Base-by-base conservation (phyloP, 2,329 filamentous ascomycete species). In the Trichoderma aggressivum region DNA sequence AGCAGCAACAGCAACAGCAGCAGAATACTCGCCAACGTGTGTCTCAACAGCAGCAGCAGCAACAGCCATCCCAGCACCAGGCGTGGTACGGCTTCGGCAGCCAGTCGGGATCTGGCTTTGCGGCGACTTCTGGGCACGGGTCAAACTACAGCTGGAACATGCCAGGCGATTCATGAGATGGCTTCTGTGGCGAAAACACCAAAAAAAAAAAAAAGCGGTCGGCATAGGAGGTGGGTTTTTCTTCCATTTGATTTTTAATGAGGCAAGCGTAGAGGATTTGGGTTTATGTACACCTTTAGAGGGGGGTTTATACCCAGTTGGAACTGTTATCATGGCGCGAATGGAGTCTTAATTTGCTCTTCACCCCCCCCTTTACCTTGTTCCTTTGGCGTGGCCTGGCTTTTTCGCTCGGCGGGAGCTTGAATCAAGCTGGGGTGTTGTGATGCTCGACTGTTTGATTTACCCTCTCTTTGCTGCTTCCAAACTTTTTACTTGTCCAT, bases 61-160 rank as follows among this genome's bases (percentile, higher is more conserved):
- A 67, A 6, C 71, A 72, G 16, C 69, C 64, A 71, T 75, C 16
- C 71, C 74, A 64, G 68, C 74, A 71, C 50, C 53, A 43, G 30
- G 65, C 70, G 59, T 79, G 78, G 78, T 78, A 78, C 39, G 59
- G 39, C 58, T 79, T 76, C n/a, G 76, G 76, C 67, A 73, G 74
- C 36, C 71, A 73, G 0, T 73, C 73, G 30, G 75, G 53, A 59
- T 63, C 26, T 36, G 74, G 76, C 12, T 74, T 75, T 69, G 58
- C 73, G 12, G 24, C 58, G 30, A 43, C 73, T 6, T 72, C 70
- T n/a, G 71, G 72, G 26, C 75, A 78, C 30, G 70, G 74, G n/a
- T 72, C 76, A 18, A 74, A 72, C 39, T 79, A 78, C 47, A 76
- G 71, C 73, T 79, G 75, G 75, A 71, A 72, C 36, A 66, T 74